Percentiles rank a stretch among this genome's conserved stretches.
Conservation (phyloP, 352 stramenopile genomes). For the Globisporangium middletonii region DNA sequence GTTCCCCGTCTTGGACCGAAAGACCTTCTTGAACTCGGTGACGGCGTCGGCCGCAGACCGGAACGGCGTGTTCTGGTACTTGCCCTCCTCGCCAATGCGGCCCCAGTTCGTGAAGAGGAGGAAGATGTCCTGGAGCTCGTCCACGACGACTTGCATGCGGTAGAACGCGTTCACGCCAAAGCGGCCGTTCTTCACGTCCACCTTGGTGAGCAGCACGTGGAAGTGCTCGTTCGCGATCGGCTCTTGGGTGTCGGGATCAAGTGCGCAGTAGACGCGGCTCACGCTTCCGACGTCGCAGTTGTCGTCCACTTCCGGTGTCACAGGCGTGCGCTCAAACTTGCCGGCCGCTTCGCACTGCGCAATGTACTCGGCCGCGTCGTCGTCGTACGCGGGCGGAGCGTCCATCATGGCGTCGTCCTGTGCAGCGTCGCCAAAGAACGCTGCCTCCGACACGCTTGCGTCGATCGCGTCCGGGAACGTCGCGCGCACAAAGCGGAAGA, state of each 20-base stretch:
- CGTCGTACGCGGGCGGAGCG: constrained; percentile 27
- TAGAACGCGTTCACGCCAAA: constrained; percentile 81
- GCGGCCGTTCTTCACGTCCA: constrained; percentile 64
- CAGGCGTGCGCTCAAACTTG: constrained; percentile 43
- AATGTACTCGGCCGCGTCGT: constrained; percentile 49
- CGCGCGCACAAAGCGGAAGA: constrained; percentile 27
- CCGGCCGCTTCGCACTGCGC: constrained; percentile 38
- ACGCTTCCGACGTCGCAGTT: constrained; percentile 58
- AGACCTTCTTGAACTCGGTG: constrained; percentile 80
- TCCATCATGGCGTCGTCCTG: constrained; percentile 24
- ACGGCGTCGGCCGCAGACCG: constrained; percentile 39
- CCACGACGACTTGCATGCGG: constrained; percentile 57
- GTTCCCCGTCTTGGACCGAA: constrained; percentile 71
- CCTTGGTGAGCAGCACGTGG: constrained; percentile 60
- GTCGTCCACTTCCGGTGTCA: constrained; percentile 38
- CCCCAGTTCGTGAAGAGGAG: constrained; percentile 82
- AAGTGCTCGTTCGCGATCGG: constrained; percentile 34
- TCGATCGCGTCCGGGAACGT: constrained; percentile 32
- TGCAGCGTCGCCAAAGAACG: constrained; percentile 22
- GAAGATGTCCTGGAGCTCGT: constrained; percentile 62
- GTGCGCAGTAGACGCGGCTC: constrained; percentile 29
- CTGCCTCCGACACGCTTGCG: constrained; percentile 18
- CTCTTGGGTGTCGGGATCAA: constrained; percentile 20
- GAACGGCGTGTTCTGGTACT: constrained; percentile 79
- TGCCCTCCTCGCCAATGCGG: constrained; percentile 61